Base-by-base conservation (phyloP, 768 basidiomycete species). In the Agrocybe pediades region DNA sequence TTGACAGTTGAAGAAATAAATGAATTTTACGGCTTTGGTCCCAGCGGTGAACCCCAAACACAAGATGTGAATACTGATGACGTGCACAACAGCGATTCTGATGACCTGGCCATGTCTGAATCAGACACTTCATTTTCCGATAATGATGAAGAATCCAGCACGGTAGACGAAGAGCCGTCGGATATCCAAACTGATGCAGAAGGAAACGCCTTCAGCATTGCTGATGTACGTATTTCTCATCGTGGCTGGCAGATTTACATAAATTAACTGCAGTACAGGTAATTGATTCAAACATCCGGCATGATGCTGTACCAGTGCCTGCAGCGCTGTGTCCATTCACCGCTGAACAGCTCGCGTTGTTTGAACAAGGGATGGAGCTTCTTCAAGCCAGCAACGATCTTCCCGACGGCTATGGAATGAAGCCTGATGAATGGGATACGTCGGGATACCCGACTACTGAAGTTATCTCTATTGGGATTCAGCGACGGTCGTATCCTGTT, bases 201-300 rank as follows among this genome's bases (percentile, higher is more conserved):
- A n/a, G n/a, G n/a, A n/a, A n/a, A n/a, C n/a, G n/a, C n/a, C n/a
- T n/a, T n/a, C 33, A 36, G n/a, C n/a, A 36, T 13, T 6, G 13
- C n/a, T 36, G 33, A 36, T 36, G 33, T 36, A 6, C 11, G n/a
- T 4, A n/a, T 36, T 13, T 5, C 11, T n/a, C n/a, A 3, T 36
- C 3, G 15, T 7, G 29, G 29, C 7, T 15, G 6, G 29, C 29
- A 30, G 29, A 30, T 7, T 15, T 36, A 36, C 33, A 15, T 36
- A 36, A 36, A 13, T n/a, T 36, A 4, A 36, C 33, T 15, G 4
- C 11, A 11, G 5, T 36, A 6, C 33, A 55, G 50, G 56, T 41
- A 30, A 51, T 58, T 27, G 53, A 62, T 43, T n/a, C 41, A 13
- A 58, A 63, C 43, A 60, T 63, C 17, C 48, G 49, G 46, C 62